Percentiles rank a stretch among this genome's conserved stretches.
These are phyloP conservation scores for Aspergillus fischeri DNA, from an alignment of 2,329 filamentous ascomycete species.

Conservation along the genomic window DNA sequence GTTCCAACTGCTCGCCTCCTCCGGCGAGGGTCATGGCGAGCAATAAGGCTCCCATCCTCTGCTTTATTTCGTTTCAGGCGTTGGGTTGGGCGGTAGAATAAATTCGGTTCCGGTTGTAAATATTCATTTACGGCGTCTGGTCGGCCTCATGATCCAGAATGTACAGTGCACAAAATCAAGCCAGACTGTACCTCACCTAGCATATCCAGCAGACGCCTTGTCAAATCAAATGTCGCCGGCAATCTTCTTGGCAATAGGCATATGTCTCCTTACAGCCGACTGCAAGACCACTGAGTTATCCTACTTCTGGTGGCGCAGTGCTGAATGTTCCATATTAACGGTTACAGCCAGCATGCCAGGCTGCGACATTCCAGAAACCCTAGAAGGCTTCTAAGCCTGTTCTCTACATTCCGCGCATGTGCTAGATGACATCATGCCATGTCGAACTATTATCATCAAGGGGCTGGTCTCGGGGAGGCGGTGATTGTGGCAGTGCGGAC, in stretches of 20 bases:
- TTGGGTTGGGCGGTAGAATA: neutral
- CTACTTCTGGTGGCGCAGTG: neutral
- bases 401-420: neutral
- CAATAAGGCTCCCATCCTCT: slow-evolving; percentile 2
- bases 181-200: neutral
- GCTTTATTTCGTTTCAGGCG: neutral
- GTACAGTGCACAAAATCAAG: neutral
- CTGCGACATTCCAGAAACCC: neutral
- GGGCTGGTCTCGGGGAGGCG: neutral
- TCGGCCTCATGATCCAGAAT: neutral
- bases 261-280: neutral
- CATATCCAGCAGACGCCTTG: neutral
- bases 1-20: slow-evolving; percentile 30
- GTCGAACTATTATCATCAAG: neutral
- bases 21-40: slow-evolving; percentile 4
- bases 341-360: neutral
- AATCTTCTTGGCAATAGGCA: neutral
- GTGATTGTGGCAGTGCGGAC: neutral
- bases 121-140: neutral
- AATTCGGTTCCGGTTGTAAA: neutral
- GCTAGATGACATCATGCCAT: neutral
- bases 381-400: neutral
- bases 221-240: neutral
- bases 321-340: neutral
- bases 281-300: neutral